phyloP scores from a whole-genome alignment of 2,329 filamentous ascomycete genomes.

The Botrytis sinoallii region DNA sequence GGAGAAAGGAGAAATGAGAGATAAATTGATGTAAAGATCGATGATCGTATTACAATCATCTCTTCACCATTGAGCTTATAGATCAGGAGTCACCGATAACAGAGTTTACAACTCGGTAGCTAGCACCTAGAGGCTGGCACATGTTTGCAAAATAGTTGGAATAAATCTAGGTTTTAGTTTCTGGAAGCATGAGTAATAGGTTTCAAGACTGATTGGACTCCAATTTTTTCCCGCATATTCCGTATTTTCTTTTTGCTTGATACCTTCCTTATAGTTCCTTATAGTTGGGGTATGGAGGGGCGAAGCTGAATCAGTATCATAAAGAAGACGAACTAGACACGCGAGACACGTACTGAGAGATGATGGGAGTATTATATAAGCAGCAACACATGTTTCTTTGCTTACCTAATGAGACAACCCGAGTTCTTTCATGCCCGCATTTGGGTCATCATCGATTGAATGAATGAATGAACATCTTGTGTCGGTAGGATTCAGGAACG shows the following conservation, averaged over 20 bases:
- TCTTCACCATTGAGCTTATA: neutral
- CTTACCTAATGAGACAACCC: neutral
- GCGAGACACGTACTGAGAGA: neutral
- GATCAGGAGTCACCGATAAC: neutral
- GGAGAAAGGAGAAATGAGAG: neutral
- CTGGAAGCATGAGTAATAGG: neutral
- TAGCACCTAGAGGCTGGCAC: neutral
- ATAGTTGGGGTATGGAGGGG: neutral
- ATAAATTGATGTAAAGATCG: neutral
- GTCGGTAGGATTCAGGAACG: neutral
- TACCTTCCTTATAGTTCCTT: neutral
- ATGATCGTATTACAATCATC: neutral
- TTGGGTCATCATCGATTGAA: neutral
- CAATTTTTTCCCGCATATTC: neutral
- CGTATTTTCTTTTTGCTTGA: neutral
- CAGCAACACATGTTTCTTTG: neutral
- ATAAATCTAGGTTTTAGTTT: neutral
- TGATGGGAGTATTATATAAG: conserved; percentile 4
- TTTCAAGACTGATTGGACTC: neutral
- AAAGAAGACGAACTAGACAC: neutral
- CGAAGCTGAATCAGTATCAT: neutral
- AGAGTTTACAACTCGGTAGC: neutral
- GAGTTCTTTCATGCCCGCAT: conserved; percentile 13
- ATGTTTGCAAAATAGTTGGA: neutral
- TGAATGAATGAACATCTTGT: neutral